Evolutionary conservation across 768 basidiomycete species (phyloP), one percentile per base, ranked within the genome.

Genomic region (Pisolithus marmoratus): DNA sequence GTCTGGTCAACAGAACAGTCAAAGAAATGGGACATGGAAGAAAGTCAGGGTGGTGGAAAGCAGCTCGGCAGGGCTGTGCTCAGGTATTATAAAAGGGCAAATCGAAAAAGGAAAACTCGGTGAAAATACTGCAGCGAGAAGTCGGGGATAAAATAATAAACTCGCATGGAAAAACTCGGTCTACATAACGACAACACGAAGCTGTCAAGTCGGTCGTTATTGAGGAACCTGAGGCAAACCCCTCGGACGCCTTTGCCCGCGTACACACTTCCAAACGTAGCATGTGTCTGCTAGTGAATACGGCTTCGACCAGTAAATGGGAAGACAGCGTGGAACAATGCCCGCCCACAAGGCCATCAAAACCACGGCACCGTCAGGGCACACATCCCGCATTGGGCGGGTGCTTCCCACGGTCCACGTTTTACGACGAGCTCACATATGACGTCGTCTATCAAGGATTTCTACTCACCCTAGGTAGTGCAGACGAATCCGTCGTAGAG

Each of bases 341-440:
- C 48, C 47, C 36, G n/a, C 40, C 40, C 40, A 38, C 14, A 8
- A 22, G 19, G 7, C 22, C 19, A 41, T 41, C 19, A 51, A n/a
- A 49, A 43, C 38, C 11, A 48, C 47, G 11, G 46, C 44, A 44
- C 40, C 42, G 42, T 51, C 52, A 36, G 8, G 38, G 22, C 23
- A 24, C 23, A 24, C 20, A 6, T n/a, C 20, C 12, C 12, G 41
- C 6, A 41, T 42, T 17, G 26, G 51, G 56, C 52, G 51, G 46
- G 48, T 15, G 5, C 52, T 64, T 73, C 70, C 60, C 70, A 72
- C 70, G 71, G 58, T 62, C 72, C 70, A 72, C 72, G 70, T 72
- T 73, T 71, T 62, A 59, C 72, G 60, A 57, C 53, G 70, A 62
- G 68, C 50, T 53, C 50, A 27, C 31, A 58, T 55, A 57, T 70